Percentiles rank a stretch among this genome's conserved stretches.
These are phyloP conservation scores for Fusarium marasasianum DNA, from an alignment of 2,329 filamentous ascomycete species.

Conservation along the genomic window DNA sequence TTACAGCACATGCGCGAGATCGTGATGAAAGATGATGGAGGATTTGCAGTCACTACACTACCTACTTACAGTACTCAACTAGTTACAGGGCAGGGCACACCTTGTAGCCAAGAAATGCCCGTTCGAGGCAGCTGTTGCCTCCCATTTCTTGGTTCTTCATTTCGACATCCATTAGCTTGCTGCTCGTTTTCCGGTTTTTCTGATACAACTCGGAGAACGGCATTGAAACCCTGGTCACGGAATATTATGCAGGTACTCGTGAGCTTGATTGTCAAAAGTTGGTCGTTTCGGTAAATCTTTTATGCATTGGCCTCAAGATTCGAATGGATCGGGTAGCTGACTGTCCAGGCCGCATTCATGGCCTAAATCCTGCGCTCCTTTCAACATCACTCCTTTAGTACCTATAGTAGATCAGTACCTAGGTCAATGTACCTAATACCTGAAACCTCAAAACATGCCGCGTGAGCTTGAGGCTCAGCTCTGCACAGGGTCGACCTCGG, in stretches of 20 bases:
- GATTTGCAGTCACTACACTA: neutral
- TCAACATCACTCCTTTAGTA: neutral
- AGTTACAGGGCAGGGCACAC: neutral
- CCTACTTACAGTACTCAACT: neutral
- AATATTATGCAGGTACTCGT: slow-evolving; percentile 29
- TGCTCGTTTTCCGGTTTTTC: slow-evolving; percentile 17
- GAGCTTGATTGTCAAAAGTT: neutral
- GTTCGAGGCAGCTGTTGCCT: neutral
- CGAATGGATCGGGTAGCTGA: neutral
- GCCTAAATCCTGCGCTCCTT: neutral
- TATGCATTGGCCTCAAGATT: neutral
- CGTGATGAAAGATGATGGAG: slow-evolving; percentile 33
- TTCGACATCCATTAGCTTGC: neutral
- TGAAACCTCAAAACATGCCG: neutral
- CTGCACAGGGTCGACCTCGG: neutral
- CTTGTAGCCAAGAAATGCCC: slow-evolving; percentile 4
- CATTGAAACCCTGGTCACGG: slow-evolving; percentile 13
- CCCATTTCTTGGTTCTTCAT: neutral
- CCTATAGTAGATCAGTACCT: neutral
- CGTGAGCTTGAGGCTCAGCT: slow-evolving; percentile 22
- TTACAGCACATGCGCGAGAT: slow-evolving; percentile 13
- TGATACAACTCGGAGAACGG: neutral
- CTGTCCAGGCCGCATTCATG: neutral
- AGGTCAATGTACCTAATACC: neutral
- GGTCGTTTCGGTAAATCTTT: neutral